Conservation (phyloP, 2,329 filamentous ascomycete genomes). For the Curvularia sp. region DNA sequence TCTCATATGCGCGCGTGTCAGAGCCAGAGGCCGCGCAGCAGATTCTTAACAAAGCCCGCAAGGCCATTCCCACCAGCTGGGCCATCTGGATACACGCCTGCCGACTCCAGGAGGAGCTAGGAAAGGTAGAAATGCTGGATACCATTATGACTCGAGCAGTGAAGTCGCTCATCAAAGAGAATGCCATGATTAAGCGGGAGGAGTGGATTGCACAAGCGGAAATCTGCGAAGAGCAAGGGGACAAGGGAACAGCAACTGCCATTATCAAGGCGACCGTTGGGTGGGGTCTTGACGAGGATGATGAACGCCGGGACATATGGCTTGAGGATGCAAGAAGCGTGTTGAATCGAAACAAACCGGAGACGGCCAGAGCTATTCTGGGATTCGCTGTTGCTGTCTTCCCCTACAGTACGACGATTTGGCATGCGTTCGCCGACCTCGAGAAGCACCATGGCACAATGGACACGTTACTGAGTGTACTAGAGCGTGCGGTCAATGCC, state of each 20-base stretch:
- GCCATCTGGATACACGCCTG: conserved; percentile 98
- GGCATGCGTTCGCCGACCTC: conserved; percentile 88
- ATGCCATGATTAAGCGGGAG: conserved; percentile 95
- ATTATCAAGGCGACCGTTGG: conserved; percentile 94
- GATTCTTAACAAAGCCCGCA: conserved; percentile 92
- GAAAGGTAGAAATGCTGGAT: conserved; percentile 73
- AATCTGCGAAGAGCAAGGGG: conserved; percentile 91
- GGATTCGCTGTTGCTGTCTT: conserved; percentile 90
- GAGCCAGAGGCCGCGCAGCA: conserved; percentile 90
- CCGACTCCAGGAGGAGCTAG: conserved; percentile 87
- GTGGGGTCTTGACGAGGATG: conserved; percentile 92
- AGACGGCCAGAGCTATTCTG: conserved; percentile 92
- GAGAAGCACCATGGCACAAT: conserved; percentile 88
- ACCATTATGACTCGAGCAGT: conserved; percentile 96
- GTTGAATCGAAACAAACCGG: conserved; percentile 81
- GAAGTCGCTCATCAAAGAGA: conserved; percentile 85
- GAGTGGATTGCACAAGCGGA: conserved; percentile 97
- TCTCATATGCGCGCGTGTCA: conserved; percentile 89
- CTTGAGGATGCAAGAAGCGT: conserved; percentile 88
- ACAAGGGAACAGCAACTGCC: conserved; percentile 81
- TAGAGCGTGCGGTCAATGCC: conserved; percentile 93
- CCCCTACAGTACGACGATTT: conserved; percentile 83
- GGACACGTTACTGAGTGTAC: conserved; percentile 80
- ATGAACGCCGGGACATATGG: conserved; percentile 95
- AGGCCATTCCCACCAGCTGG: conserved; percentile 89